A percentile compares a stretch with the other conserved stretches of the same genome.
Evolutionary conservation across 352 stramenopile genomes (phyloP).

Genomic region (Blastocystis sp.): DNA sequence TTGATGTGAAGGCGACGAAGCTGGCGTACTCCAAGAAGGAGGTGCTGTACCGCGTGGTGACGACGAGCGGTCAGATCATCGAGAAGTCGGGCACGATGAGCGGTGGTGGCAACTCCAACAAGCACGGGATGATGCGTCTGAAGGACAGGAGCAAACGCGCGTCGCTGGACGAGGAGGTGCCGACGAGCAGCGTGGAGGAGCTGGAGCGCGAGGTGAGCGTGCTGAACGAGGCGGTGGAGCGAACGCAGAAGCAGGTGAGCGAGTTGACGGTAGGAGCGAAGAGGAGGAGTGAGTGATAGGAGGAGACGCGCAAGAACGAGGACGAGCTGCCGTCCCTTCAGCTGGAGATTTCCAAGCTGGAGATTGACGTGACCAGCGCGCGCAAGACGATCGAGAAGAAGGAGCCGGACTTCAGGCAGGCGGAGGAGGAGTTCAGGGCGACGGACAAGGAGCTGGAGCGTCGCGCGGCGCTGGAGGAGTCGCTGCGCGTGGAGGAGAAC

Average conservation of each 20-base stretch:
- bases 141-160: not conserved
- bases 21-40: conserved; percentile 76
- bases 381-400: conserved; percentile 80
- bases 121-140: conserved; percentile 51
- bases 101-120: conserved; percentile 90
- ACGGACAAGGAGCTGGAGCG: not conserved
- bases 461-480: not conserved
- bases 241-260: conserved; percentile 13
- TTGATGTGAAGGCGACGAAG: conserved; percentile 87
- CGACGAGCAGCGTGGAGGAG: conserved; percentile 77
- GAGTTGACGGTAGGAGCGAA: conserved; percentile 34
- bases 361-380: conserved; percentile 83
- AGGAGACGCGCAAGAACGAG: conserved; percentile 2
- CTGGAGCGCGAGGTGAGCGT: conserved; percentile 77
- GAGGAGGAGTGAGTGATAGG: not conserved
- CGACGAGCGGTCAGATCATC: conserved; percentile 93
- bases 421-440: not conserved
- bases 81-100: conserved; percentile 98
- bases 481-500: not conserved
- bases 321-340: conserved; percentile 65
- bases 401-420: conserved; percentile 74
- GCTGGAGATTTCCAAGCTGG: conserved; percentile 82
- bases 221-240: conserved; percentile 78
- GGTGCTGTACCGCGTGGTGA: conserved; percentile 90
- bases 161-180: conserved; percentile 77